Conservation (phyloP, 768 basidiomycete genomes). For the Dendrothele bispora region DNA sequence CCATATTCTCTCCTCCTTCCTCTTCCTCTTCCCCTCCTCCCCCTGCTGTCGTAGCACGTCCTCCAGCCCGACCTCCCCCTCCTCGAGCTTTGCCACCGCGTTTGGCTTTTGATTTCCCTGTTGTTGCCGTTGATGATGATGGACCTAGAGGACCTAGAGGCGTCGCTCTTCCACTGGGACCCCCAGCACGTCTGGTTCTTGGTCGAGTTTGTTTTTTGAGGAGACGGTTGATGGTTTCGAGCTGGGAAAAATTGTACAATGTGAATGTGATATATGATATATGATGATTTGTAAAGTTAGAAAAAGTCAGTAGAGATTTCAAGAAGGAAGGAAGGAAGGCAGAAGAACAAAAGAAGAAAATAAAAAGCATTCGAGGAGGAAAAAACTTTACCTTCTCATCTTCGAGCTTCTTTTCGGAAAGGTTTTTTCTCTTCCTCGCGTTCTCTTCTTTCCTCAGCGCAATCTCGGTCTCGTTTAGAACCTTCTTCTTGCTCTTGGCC, state of each 20-base stretch:
- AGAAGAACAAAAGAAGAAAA: background rate
- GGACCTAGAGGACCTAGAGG: background rate
- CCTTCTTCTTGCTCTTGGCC: constrained; percentile 55
- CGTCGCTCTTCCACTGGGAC: constrained; percentile 1
- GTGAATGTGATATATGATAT: no score
- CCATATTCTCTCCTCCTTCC: constrained; percentile 6
- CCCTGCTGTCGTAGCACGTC: background rate
- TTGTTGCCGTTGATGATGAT: no score
- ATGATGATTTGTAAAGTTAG: no score
- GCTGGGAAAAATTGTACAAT: constrained; percentile 51
- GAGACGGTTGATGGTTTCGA: constrained; percentile 86
- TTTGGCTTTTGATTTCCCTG: background rate
- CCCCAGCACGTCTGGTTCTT: constrained; percentile 48
- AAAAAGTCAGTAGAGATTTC: no score
- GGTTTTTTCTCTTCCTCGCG: constrained; percentile 75
- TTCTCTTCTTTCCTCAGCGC: constrained; percentile 79
- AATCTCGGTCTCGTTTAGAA: constrained; percentile 69
- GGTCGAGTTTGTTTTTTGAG: constrained; percentile 82
- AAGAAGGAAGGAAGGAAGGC: no score
- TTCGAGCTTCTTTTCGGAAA: constrained; percentile 81
- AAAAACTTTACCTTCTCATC: constrained; percentile 70
- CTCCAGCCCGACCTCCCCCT: constrained; percentile 1
- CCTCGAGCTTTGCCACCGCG: background rate
- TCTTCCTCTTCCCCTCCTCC: constrained; percentile 2
- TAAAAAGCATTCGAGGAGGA: background rate